phyloP scores from a whole-genome alignment of 106 monocot species.

The Vanilla planifolia region DNA sequence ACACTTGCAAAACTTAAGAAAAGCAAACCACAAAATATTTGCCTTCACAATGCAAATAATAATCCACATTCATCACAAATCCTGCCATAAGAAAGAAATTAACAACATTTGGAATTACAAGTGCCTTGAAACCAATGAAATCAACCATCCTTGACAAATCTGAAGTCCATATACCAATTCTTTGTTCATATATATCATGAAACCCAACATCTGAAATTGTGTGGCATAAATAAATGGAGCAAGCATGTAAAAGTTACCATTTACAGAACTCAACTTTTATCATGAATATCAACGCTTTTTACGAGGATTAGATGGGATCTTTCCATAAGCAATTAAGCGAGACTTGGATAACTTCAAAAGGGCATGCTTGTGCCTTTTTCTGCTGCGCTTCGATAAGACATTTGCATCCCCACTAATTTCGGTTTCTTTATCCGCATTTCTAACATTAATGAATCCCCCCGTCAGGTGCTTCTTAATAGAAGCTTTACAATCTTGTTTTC shows the following conservation, averaged over 20 bases:
- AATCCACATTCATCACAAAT: no score
- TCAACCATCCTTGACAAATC: no score
- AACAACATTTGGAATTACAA: no score
- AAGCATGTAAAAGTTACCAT: neutral
- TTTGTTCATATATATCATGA: neutral
- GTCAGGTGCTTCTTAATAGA: constrained; percentile 19
- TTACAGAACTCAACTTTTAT: neutral
- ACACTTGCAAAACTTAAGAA: no score
- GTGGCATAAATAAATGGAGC: neutral
- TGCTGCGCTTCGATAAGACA: constrained; percentile 28
- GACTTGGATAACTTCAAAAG: constrained; percentile 45
- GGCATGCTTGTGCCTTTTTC: constrained; percentile 33
- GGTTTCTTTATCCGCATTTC: constrained; percentile 10
- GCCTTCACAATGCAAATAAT: no score
- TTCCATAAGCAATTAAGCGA: constrained; percentile 60
- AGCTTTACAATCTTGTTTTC: constrained; percentile 18
- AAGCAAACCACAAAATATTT: no score
- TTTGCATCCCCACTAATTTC: constrained; percentile 24
- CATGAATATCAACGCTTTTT: constrained; percentile 32
- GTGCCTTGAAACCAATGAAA: no score
- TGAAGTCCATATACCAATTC: neutral
- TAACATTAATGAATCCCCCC: neutral
- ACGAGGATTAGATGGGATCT: constrained; percentile 23
- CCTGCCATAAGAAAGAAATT: no score
- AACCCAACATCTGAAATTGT: neutral